Evolutionary conservation across 2,329 filamentous ascomycete species (phyloP).

Genomic region (Pyrenophora teres): DNA sequence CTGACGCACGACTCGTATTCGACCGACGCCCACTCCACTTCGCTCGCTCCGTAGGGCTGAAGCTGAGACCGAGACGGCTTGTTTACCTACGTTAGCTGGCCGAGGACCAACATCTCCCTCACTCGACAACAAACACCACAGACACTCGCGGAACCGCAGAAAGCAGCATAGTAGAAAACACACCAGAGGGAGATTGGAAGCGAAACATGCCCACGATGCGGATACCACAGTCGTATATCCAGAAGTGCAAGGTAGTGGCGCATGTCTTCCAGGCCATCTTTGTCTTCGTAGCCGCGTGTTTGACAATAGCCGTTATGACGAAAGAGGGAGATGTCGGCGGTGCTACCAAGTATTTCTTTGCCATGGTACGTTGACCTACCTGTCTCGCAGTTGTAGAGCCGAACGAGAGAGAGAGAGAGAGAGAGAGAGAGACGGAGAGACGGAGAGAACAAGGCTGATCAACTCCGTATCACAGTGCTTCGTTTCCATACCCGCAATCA

Average conservation of each 20-base stretch:
- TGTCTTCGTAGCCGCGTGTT: conserved; percentile 62
- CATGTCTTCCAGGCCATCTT: conserved; percentile 60
- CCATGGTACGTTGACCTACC: conserved; percentile 53
- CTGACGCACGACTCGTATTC: too few species aligned
- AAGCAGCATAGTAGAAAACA: neutral
- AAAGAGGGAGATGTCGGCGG: conserved; percentile 60
- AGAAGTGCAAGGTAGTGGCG: conserved; percentile 60
- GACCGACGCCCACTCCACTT: neutral
- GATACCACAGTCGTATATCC: conserved; percentile 53
- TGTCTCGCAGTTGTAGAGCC: too few species aligned
- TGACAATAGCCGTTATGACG: conserved; percentile 63
- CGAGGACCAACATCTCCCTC: too few species aligned
- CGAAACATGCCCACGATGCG: conserved; percentile 43
- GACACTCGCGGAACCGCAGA: neutral
- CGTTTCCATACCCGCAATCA: conserved; percentile 61
- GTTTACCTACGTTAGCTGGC: too few species aligned
- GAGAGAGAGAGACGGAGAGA: neutral
- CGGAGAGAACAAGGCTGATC: conserved; percentile 20
- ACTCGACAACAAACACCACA: neutral
- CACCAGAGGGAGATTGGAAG: neutral
- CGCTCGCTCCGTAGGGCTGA: too few species aligned
- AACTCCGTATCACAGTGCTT: conserved; percentile 56
- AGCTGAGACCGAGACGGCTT: too few species aligned
- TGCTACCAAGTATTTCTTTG: conserved; percentile 61
- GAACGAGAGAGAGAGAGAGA: neutral